These are phyloP conservation scores for Cladophialophora exuberans DNA, from an alignment of 2,329 filamentous ascomycete species.

Conservation along the genomic window DNA sequence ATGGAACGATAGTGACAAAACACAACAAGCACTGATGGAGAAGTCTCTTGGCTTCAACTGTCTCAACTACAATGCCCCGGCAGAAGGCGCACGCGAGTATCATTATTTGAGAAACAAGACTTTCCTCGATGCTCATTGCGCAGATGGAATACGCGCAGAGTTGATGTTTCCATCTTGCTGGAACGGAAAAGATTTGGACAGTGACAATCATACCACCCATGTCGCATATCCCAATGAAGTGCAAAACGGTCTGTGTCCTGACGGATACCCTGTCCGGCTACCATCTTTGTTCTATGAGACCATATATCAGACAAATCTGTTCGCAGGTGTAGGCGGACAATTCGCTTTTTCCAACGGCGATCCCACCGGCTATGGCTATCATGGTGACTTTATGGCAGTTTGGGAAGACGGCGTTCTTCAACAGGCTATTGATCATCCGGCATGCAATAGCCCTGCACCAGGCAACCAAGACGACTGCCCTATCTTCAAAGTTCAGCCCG, in stretches of 20 bases:
- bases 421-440: conserved; percentile 62
- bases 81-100: conserved; percentile 77
- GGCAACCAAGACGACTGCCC: conserved; percentile 74
- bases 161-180: conserved; percentile 90
- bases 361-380: conserved; percentile 56
- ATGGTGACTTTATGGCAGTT: conserved; percentile 42
- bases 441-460: conserved; percentile 68
- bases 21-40: conserved; percentile 72
- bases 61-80: conserved; percentile 69
- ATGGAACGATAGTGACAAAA: conserved; percentile 68
- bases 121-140: conserved; percentile 79
- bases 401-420: conserved; percentile 64
- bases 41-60: conserved; percentile 95
- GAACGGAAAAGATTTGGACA: conserved; percentile 69
- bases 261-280: conserved; percentile 67
- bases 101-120: conserved; percentile 80
- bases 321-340: conserved; percentile 63
- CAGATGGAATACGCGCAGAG: conserved; percentile 79
- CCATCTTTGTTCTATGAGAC: conserved; percentile 82
- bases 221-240: conserved; percentile 78
- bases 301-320: conserved; percentile 75
- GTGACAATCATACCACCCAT: conserved; percentile 62
- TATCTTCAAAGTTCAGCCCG: conserved; percentile 70
- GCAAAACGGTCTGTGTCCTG: conserved; percentile 75
- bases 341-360: conserved; percentile 69